Conservation (phyloP, 2,329 filamentous ascomycete species). For the Elsinoe arachidis region DNA sequence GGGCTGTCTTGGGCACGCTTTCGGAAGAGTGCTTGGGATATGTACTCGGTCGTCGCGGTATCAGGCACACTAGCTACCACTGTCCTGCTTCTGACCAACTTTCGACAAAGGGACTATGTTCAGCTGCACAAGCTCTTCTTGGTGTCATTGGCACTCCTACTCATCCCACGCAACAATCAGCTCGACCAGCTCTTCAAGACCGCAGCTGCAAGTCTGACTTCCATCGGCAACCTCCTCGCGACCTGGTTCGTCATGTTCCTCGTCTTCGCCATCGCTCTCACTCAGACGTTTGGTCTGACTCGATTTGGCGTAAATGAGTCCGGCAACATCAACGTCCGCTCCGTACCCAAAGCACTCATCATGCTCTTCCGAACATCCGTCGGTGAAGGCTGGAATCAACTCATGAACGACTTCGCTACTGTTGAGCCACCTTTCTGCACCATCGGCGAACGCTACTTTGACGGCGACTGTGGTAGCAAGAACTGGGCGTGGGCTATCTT, state of each 20-base stretch:
- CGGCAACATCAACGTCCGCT: constrained; percentile 83
- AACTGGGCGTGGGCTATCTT: constrained; percentile 84
- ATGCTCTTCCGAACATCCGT: constrained; percentile 87
- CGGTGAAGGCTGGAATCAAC: constrained; percentile 90
- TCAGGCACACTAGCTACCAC: constrained; percentile 73
- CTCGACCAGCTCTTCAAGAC: constrained; percentile 98
- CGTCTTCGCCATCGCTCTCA: constrained; percentile 92
- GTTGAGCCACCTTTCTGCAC: constrained; percentile 77
- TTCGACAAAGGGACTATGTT: constrained; percentile 51
- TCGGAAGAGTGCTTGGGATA: constrained; percentile 86
- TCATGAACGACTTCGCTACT: constrained; percentile 91
- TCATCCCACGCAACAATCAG: constrained; percentile 94
- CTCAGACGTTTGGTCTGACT: constrained; percentile 90
- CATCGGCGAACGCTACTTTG: constrained; percentile 60
- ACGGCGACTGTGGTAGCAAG: constrained; percentile 86
- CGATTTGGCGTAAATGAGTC: constrained; percentile 67
- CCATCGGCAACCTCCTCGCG: constrained; percentile 83
- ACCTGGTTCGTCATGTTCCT: constrained; percentile 98
- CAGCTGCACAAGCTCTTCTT: constrained; percentile 91
- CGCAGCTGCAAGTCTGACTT: constrained; percentile 81
- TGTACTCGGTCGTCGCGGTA: constrained; percentile 76
- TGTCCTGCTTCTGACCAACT: constrained; percentile 60
- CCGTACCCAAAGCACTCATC: constrained; percentile 86
- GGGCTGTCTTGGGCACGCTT: constrained; percentile 91
- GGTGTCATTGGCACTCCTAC: constrained; percentile 76